Conservation (phyloP, 2,329 filamentous ascomycete species). For the Colletotrichum orbiculare region DNA sequence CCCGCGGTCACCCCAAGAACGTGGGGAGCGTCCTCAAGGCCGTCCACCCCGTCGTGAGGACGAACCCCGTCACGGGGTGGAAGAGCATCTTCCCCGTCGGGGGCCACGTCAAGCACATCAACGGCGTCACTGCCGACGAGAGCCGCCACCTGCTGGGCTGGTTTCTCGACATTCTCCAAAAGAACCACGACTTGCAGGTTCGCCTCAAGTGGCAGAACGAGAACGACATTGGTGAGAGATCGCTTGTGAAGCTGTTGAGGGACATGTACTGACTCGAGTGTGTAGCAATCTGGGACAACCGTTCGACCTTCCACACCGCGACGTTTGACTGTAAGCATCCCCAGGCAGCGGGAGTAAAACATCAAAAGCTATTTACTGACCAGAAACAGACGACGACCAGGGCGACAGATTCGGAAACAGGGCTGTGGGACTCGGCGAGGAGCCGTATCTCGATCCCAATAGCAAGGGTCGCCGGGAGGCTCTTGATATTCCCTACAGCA, state of each 20-base stretch:
- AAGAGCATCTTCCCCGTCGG: constrained; percentile 59
- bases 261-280: not conserved
- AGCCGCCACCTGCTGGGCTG: constrained; percentile 54
- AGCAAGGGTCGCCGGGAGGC: constrained; percentile 51
- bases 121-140: constrained; percentile 55
- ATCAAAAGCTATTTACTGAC: too few species aligned
- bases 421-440: constrained; percentile 65
- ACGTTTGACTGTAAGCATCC: constrained; percentile 60
- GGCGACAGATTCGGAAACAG: constrained; percentile 63
- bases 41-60: constrained; percentile 67
- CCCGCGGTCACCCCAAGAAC: constrained; percentile 54
- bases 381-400: constrained; percentile 50
- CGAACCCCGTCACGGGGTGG: constrained; percentile 73
- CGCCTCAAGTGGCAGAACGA: constrained; percentile 57
- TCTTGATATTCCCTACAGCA: constrained; percentile 6
- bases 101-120: constrained; percentile 54
- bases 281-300: constrained; percentile 70
- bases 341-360: too few species aligned
- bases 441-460: constrained; percentile 63
- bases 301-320: constrained; percentile 67
- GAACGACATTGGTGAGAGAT: constrained; percentile 49
- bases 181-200: constrained; percentile 62
- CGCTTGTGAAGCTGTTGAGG: too few species aligned
- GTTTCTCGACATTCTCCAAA: constrained; percentile 53
- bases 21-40: constrained; percentile 59